Percentiles rank a stretch among this genome's conserved stretches.
These are phyloP conservation scores for Epichloe festucae DNA, from an alignment of 2,329 filamentous ascomycete genomes.

Conservation along the genomic window DNA sequence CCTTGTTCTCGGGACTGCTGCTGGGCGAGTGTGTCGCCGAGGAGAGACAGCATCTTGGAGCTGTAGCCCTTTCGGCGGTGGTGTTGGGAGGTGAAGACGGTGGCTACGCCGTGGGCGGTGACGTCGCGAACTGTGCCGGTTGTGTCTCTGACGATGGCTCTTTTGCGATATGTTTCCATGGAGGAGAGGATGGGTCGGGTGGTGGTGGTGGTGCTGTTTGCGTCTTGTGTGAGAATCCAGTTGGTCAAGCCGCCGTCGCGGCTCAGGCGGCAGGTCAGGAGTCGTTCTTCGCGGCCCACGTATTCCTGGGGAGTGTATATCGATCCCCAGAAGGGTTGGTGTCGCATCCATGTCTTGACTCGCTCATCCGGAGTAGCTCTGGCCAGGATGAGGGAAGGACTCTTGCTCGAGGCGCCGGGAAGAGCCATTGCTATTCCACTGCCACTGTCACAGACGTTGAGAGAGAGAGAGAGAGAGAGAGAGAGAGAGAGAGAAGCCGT, in stretches of 20 bases:
- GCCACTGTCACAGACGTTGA: neutral
- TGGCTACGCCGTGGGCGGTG: constrained; percentile 61
- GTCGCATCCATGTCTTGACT: constrained; percentile 39
- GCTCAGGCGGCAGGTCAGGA: constrained; percentile 45
- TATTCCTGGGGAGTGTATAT: constrained; percentile 43
- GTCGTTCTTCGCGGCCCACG: constrained; percentile 43
- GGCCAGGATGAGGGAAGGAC: constrained; percentile 25
- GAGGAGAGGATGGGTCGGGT: constrained; percentile 45
- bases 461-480: too few species aligned
- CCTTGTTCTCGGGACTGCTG: constrained; percentile 15
- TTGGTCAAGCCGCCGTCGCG: constrained; percentile 44
- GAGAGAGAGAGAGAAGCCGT: too few species aligned
- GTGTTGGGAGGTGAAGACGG: constrained; percentile 60
- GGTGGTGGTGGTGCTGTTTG: neutral
- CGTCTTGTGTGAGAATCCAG: constrained; percentile 45
- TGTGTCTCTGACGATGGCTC: constrained; percentile 31
- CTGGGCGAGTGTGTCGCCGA: constrained; percentile 32
- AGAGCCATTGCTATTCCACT: neutral
- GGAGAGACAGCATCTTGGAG: constrained; percentile 56
- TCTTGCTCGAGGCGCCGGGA: neutral
- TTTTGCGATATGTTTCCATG: constrained; percentile 52
- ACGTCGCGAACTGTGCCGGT: constrained; percentile 33
- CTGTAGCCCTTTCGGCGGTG: constrained; percentile 66
- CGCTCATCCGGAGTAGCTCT: constrained; percentile 45
- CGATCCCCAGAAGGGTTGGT: constrained; percentile 44